phyloP scores from a whole-genome alignment of 176 grass and related monocot species.

The Cenchrus fungigraminus region DNA sequence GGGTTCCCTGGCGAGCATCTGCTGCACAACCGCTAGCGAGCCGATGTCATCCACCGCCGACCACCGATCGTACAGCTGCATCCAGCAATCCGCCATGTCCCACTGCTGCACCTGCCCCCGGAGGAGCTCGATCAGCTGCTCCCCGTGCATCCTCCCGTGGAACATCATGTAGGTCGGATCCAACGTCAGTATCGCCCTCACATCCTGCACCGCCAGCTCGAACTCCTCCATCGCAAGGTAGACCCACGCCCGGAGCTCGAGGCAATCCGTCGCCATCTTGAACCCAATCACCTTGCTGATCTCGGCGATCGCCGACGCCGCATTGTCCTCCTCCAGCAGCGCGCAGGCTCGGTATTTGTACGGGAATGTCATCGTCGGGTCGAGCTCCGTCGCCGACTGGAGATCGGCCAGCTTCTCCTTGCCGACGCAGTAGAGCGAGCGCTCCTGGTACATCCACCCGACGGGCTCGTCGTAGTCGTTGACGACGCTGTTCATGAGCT shows the following conservation, averaged over 20 bases:
- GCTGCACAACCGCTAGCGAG: slow-evolving; percentile 86
- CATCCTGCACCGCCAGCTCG: slow-evolving; percentile 72
- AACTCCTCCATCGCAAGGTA: slow-evolving; percentile 68
- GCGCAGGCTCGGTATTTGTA: slow-evolving; percentile 81
- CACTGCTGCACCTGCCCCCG: slow-evolving; percentile 67
- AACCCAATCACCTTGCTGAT: slow-evolving; percentile 81
- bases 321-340: slow-evolving; percentile 77
- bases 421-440: slow-evolving; percentile 73
- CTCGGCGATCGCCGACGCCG: slow-evolving; percentile 67
- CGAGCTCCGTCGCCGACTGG: slow-evolving; percentile 61
- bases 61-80: slow-evolving; percentile 96
- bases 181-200: slow-evolving; percentile 74
- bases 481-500: slow-evolving; percentile 73
- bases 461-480: slow-evolving; percentile 57
- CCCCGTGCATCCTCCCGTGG: slow-evolving; percentile 83
- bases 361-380: slow-evolving; percentile 78
- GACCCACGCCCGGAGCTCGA: slow-evolving; percentile 92
- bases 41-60: slow-evolving; percentile 90
- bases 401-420: slow-evolving; percentile 86
- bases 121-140: slow-evolving; percentile 80
- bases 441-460: slow-evolving; percentile 95
- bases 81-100: slow-evolving; percentile 99
- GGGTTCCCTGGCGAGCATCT: slow-evolving; percentile 89
- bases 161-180: slow-evolving; percentile 88
- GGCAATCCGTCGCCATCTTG: slow-evolving; percentile 77